phyloP scores from a whole-genome alignment of 495 filamentous ascomycete species.

The Talaromyces liani region DNA sequence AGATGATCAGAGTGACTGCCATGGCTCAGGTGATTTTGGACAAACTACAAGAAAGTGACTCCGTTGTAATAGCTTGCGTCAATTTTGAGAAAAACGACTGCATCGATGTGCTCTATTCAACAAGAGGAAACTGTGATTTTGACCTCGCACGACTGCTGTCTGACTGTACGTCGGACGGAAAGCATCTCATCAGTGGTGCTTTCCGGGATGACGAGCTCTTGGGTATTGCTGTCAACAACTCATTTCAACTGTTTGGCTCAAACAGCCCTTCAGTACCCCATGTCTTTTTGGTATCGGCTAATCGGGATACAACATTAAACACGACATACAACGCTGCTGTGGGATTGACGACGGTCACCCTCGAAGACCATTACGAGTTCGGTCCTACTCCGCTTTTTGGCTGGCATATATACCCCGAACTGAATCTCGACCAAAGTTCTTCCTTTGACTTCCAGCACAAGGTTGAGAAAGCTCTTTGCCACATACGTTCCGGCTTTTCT shows the following conservation, averaged over 20 bases:
- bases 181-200: neutral
- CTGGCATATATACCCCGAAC: conserved; percentile 18
- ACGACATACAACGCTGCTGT: neutral
- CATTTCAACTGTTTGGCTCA: neutral
- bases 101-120: conserved; percentile 1
- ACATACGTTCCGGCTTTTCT: conserved; percentile 11
- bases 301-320: neutral
- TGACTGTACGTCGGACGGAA: neutral
- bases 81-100: neutral
- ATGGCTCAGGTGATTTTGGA: conserved; percentile 3
- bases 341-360: conserved; percentile 1
- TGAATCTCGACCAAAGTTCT: conserved; percentile 2
- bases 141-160: neutral
- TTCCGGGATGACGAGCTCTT: neutral
- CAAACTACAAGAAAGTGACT: neutral
- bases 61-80: conserved; percentile 1
- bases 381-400: conserved; percentile 10
- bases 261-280: neutral
- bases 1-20: neutral
- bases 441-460: conserved; percentile 5
- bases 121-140: neutral
- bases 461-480: neutral
- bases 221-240: neutral
- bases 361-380: neutral
- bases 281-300: conserved; percentile 1